phyloP scores from a whole-genome alignment of 305 asterid genomes.

The Fraxinus sp. region DNA sequence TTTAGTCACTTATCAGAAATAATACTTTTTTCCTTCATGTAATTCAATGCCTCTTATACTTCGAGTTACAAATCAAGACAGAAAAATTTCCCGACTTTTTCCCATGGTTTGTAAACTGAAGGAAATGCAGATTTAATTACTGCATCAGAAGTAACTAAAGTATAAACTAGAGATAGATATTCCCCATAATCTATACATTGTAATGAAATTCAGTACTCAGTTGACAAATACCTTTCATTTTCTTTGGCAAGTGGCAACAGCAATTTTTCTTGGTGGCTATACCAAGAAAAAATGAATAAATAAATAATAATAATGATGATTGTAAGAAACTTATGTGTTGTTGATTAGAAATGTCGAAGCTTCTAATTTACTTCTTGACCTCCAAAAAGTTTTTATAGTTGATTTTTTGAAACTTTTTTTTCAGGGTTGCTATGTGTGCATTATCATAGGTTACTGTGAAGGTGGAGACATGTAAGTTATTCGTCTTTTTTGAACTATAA shows the following conservation, averaged over 20 bases:
- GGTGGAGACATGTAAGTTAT: conserved; percentile 91
- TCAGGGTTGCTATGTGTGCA: conserved; percentile 98
- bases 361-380: not conserved
- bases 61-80: not conserved
- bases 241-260: not conserved
- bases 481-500: not conserved
- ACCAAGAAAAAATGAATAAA: not conserved
- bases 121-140: not conserved
- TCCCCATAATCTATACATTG: not conserved
- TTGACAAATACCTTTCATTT: not conserved
- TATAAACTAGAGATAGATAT: not conserved
- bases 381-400: conserved; percentile 17
- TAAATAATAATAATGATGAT: not conserved
- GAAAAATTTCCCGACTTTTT: not conserved
- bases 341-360: not conserved
- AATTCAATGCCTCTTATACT: not conserved
- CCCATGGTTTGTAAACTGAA: not conserved
- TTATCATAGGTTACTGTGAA: conserved; percentile 87
- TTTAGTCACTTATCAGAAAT: not conserved
- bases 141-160: not conserved
- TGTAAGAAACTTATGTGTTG: not conserved
- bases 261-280: not conserved
- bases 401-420: conserved; percentile 24
- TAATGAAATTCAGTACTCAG: not conserved
- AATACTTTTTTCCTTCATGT: not conserved